Evolutionary conservation across 2,329 filamentous ascomycete genomes (phyloP).

Genomic region (Fusarium sp.): DNA sequence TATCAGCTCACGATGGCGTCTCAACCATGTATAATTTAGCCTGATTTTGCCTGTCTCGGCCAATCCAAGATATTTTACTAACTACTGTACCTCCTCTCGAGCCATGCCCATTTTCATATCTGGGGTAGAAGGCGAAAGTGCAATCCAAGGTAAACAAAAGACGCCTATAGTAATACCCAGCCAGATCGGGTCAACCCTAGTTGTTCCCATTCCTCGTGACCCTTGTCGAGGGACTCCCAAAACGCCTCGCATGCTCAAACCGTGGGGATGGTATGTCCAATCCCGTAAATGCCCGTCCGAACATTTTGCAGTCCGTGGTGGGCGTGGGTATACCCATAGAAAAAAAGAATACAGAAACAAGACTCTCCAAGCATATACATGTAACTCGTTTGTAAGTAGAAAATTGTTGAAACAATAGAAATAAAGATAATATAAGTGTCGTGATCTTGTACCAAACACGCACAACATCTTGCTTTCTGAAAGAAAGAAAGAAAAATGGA

Average conservation of each 20-base stretch:
- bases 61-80: constrained; percentile 15
- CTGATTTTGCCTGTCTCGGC: constrained; percentile 14
- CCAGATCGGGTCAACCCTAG: constrained; percentile 20
- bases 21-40: constrained; percentile 33
- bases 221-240: constrained; percentile 28
- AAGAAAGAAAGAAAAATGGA: constrained; percentile 1
- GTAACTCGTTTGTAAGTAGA: constrained; percentile 9
- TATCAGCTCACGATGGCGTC: constrained; percentile 39
- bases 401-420: constrained; percentile 33
- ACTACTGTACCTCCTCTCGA: constrained; percentile 24
- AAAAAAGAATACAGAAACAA: constrained; percentile 6
- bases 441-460: constrained; percentile 11
- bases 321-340: constrained; percentile 6
- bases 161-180: constrained; percentile 29
- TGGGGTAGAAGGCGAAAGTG: constrained; percentile 19
- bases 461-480: constrained; percentile 8
- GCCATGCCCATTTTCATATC: constrained; percentile 30
- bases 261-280: constrained; percentile 11
- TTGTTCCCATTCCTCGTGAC: constrained; percentile 13
- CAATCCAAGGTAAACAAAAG: constrained; percentile 18
- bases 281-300: constrained; percentile 23
- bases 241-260: constrained; percentile 36
- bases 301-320: constrained; percentile 9
- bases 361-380: constrained; percentile 20
- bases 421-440: constrained; percentile 16